A percentile compares a stretch with the other conserved stretches of the same genome.
These are phyloP conservation scores for Amylocarpus encephaloides DNA, from an alignment of 2,329 filamentous ascomycete species.

Conservation along the genomic window DNA sequence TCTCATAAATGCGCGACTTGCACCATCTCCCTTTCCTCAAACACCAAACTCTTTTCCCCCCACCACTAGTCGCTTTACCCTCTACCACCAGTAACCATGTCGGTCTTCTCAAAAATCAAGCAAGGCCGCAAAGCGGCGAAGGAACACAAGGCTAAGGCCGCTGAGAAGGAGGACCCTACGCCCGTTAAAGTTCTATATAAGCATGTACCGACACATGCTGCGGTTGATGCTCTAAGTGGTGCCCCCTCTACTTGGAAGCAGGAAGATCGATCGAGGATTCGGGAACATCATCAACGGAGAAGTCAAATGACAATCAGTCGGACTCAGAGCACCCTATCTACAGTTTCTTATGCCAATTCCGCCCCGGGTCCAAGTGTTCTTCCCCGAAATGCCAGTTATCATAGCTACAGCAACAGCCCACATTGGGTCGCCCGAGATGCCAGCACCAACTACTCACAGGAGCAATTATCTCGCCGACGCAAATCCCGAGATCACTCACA, in stretches of 20 bases:
- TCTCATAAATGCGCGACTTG: too few species aligned
- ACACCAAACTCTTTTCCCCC: too few species aligned
- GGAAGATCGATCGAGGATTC: slow-evolving; percentile 31
- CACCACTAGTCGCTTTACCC: too few species aligned
- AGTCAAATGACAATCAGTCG: slow-evolving; percentile 26
- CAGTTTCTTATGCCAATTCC: slow-evolving; percentile 15
- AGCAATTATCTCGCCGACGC: slow-evolving; percentile 10
- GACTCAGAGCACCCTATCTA: slow-evolving; percentile 21
- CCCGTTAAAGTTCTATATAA: slow-evolving; percentile 42
- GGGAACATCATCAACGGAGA: slow-evolving; percentile 27
- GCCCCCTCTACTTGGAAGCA: slow-evolving; percentile 47
- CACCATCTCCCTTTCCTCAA: too few species aligned
- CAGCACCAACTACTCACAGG: slow-evolving; percentile 13
- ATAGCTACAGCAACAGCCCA: slow-evolving; percentile 26
- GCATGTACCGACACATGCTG: slow-evolving; percentile 57
- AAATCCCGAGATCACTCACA: slow-evolving; percentile 22
- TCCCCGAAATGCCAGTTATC: slow-evolving; percentile 23
- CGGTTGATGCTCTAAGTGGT: slow-evolving; percentile 48
- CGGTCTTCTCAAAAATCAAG: slow-evolving; percentile 50
- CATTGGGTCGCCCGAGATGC: slow-evolving; percentile 25
- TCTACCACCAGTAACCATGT: slow-evolving; percentile 37
- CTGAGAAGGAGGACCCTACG: slow-evolving; percentile 35
- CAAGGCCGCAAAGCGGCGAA: slow-evolving; percentile 49
- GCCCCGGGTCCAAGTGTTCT: slow-evolving; percentile 14
- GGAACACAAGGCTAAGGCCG: slow-evolving; percentile 44